Evolutionary conservation across 257 asterid species (phyloP), one percentile per base, ranked within the genome.

Genomic region (Thymus quinquecostatus): DNA sequence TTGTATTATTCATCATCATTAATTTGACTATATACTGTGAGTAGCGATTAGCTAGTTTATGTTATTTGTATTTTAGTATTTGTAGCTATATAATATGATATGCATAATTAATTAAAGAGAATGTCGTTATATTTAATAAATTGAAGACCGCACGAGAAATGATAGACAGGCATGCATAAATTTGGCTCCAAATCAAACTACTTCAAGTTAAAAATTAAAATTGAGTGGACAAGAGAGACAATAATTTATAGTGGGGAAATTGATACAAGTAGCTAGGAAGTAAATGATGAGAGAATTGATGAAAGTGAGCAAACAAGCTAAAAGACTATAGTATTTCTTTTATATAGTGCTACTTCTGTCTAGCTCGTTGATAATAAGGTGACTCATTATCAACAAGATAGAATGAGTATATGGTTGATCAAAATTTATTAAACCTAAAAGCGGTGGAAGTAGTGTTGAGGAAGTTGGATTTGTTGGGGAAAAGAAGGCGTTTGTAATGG

Each of bases 391-490:
- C 21, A 21, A 21, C 21, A 21, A 21, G 21, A 21, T 21, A 21
- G 21, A 21, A 21, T 21, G 21, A 21, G 21, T 21, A 21, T 21
- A 21, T 21, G 21, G 44, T 7, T 44, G 48, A 28, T 64, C 47
- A 64, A 41, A 64, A 50, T 21, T 51, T 72, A 13, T 62, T 62
- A 51, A 44, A 51, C 9, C 28, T 65, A 10, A 55, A 73, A 64
- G 6, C n/a, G 5, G 65, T 69, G 40, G 66, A 57, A 45, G 48
- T 43, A 66, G 6, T 11, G 78, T 59, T 68, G 64, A 68, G 63
- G 12, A 58, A 56, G 10, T 62, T 55, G 8, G 70, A 38, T 50
- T 45, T 74, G 71, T 57, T 1, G 38, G 63, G 53, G 10, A 74
- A 74, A 5, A 74, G 45, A 65, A 57, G 72, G 34, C 66, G 44